These are phyloP conservation scores for Malus hybrid DNA, from an alignment of 331 rosid species.

Conservation along the genomic window DNA sequence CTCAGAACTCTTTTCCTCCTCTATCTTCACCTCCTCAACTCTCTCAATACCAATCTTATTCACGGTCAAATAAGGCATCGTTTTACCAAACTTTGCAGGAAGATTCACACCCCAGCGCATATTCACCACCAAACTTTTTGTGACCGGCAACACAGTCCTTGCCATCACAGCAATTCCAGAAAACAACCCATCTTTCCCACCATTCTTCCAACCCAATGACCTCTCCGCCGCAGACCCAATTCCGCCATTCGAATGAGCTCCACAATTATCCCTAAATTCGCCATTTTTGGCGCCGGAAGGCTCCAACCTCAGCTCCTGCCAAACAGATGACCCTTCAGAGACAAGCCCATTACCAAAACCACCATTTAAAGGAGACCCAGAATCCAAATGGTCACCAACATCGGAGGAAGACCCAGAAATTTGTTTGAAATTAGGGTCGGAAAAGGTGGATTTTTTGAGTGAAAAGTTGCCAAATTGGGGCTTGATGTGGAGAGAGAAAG, in stretches of 20 bases:
- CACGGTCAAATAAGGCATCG: constrained; percentile 52
- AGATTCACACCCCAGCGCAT: constrained; percentile 64
- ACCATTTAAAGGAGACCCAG: constrained; percentile 18
- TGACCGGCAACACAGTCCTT: constrained; percentile 49
- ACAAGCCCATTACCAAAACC: constrained; percentile 31
- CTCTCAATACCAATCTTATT: constrained; percentile 69
- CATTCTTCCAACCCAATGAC: constrained; percentile 23
- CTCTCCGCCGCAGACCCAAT: constrained; percentile 19
- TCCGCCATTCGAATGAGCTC: constrained; percentile 13
- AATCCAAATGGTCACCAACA: not conserved
- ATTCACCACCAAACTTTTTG: constrained; percentile 38
- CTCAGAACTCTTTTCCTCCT: constrained; percentile 13
- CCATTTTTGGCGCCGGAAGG: constrained; percentile 25
- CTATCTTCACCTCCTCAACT: constrained; percentile 34
- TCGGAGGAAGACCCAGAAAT: constrained; percentile 21
- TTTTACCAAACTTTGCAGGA: constrained; percentile 29
- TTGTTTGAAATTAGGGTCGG: constrained; percentile 18
- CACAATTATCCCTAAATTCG: constrained; percentile 2
- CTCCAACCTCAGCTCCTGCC: constrained; percentile 78
- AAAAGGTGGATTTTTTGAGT: constrained; percentile 47
- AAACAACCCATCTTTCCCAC: constrained; percentile 30
- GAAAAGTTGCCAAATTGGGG: constrained; percentile 81
- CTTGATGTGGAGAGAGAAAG: constrained; percentile 68
- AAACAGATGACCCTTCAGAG: constrained; percentile 31
- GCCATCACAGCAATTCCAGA: constrained; percentile 59